Evolutionary conservation across 2,329 filamentous ascomycete species (phyloP), one percentile per base, ranked within the genome.

Genomic region (Sclerotinia subarctica): DNA sequence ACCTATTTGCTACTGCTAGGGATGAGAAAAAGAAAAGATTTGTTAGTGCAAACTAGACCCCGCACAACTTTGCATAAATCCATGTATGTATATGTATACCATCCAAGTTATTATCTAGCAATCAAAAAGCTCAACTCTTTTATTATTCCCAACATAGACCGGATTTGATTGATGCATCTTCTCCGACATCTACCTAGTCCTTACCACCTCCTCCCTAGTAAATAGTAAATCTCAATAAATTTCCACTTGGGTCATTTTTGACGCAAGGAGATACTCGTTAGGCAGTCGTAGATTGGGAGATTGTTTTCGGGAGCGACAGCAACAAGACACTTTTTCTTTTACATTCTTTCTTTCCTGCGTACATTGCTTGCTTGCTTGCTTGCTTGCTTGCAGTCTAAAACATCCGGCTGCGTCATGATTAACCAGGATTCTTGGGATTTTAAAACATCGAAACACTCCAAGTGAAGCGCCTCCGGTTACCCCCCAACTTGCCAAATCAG

Each of bases 231-330:
- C 6, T 13, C 1, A n/a, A 32, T 47, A 24, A n/a, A 10, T n/a
- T 47, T n/a, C 24, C 57, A 2, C 1, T 17, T n/a, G 13, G 4
- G 19, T 32, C 57, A 32, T 47, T 46, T 1, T 46, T 32, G 57
- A 47, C 11, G 42, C 17, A 17, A 46, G 21, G 38, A 59, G n/a
- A 0, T 17, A 42, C 38, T 15, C 17, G 21, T 1, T 21, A 53
- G 29, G 26, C 8, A 35, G 35, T 35, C 10, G 26, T 21, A 47
- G 44, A 47, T 7, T 21, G 44, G 3, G 32, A 35, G 15, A 11
- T 47, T 60, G 58, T 60, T 60, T 49, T 44, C 58, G 35, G 58
- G 26, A 60, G 58, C 58, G 58, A 60, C 8, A 26, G 32, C 26
- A 42, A 42, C 13, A 8, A 47, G 32, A 32, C n/a, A 29, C 26